phyloP scores from a whole-genome alignment of 1,284 basidiomycete genomes.

The Macrocystidia cucumis region DNA sequence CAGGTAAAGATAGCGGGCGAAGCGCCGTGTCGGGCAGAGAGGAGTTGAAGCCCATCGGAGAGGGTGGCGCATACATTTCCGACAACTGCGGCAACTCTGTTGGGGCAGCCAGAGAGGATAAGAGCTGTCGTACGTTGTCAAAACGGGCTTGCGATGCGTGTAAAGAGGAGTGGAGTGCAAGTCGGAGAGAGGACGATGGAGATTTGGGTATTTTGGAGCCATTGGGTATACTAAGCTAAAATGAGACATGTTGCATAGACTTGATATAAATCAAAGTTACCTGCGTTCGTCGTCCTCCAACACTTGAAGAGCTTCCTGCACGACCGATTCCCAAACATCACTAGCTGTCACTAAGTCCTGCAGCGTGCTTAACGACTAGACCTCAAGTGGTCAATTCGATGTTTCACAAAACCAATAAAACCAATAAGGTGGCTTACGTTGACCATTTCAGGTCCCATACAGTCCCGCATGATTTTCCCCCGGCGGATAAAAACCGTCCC shows the following conservation, averaged over 20 bases:
- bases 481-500: slow-evolving; percentile 33
- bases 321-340: slow-evolving; percentile 61
- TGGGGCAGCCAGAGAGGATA: slow-evolving; percentile 66
- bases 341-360: slow-evolving; percentile 60
- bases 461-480: slow-evolving; percentile 26
- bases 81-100: slow-evolving; percentile 62
- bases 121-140: slow-evolving; percentile 70
- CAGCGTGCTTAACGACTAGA: slow-evolving; percentile 53
- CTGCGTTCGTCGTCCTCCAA: slow-evolving; percentile 64
- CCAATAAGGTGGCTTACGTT: slow-evolving; percentile 34
- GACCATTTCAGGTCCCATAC: slow-evolving; percentile 39
- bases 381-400: slow-evolving; percentile 1
- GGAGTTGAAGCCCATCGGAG: slow-evolving; percentile 39
- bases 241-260: slow-evolving; percentile 7
- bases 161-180: slow-evolving; percentile 63
- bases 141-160: slow-evolving; percentile 70
- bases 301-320: slow-evolving; percentile 55
- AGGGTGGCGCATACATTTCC: slow-evolving; percentile 80
- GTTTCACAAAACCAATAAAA: background rate
- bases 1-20: slow-evolving; percentile 35
- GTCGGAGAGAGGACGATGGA: slow-evolving; percentile 51
- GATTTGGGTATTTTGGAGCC: slow-evolving; percentile 35
- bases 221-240: slow-evolving; percentile 12
- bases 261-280: slow-evolving; percentile 22
- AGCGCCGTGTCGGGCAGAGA: slow-evolving; percentile 19